These are phyloP conservation scores for Ustilago cynodontis DNA, from an alignment of 1,284 basidiomycete species.

Conservation along the genomic window DNA sequence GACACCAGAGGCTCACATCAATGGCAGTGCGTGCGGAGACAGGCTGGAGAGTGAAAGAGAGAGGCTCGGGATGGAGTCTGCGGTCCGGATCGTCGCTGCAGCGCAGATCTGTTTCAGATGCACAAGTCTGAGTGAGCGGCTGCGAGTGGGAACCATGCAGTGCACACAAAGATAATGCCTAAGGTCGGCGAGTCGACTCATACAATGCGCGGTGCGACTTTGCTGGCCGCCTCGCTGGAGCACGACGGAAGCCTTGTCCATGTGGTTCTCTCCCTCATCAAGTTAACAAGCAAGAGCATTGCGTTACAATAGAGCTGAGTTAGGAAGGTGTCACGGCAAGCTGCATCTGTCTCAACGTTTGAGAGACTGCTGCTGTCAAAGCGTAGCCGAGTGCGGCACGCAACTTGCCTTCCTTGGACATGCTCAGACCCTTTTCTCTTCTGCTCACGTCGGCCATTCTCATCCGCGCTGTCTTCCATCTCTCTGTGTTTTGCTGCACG, in stretches of 20 bases:
- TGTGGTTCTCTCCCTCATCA: neutral
- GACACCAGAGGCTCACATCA: neutral
- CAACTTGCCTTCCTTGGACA: slow-evolving; percentile 8
- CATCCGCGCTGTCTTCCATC: no score
- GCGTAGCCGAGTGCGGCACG: slow-evolving; percentile 9
- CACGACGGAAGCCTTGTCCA: neutral
- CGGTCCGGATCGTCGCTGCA: slow-evolving; percentile 34
- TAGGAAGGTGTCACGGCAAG: no score
- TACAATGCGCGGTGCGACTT: no score
- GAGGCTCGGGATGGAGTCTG: slow-evolving; percentile 27
- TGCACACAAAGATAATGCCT: no score
- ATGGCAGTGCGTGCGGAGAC: neutral
- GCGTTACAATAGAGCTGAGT: neutral
- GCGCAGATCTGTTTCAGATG: slow-evolving; percentile 24
- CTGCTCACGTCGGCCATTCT: no score
- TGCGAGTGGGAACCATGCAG: neutral
- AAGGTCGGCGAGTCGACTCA: no score
- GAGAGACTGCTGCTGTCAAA: neutral
- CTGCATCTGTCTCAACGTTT: slow-evolving; percentile 17
- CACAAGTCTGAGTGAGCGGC: slow-evolving; percentile 1
- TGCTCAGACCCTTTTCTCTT: neutral
- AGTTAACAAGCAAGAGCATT: neutral
- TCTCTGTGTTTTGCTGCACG: no score
- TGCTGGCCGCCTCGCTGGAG: no score
- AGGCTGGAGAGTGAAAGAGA: no score